Base-by-base conservation (phyloP, 2,329 filamentous ascomycete genomes). In the Calonectria pauciramosa region DNA sequence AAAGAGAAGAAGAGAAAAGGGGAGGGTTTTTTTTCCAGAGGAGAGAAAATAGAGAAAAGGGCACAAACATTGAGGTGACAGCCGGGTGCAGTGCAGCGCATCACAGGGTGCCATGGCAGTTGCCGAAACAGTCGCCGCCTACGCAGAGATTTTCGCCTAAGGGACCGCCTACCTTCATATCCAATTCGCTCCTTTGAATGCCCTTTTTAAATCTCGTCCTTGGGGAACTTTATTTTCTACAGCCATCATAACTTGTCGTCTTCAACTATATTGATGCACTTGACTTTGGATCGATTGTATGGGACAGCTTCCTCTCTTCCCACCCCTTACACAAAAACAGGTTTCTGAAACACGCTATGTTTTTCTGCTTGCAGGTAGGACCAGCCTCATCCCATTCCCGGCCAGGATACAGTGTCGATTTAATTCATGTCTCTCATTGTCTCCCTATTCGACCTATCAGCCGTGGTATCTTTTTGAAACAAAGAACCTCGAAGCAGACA, bases 11-110 rank as follows among this genome's bases (percentile, higher is more conserved):
- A 70, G 52, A 74, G 18, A 51, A 70, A 44, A 74, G 56, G 38
- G 34, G 68, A 67, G 10, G 13, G 41, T 13, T 10, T 38, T 41
- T 38, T 41, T 60, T 41, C 28, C 23, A 41, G 56, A 28, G 49
- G n/a, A 20, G 28, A 34, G 65, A 4, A 51, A 38, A 49, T 54
- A 36, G 20, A 14, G 41, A 54, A n/a, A 64, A 23, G 59, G 54
- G 28, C 41, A 64, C 64, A 68, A 68, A 69, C 65, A 63, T 36
- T 47, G 36, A 47, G 68, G 38, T 51, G 59, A 63, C 52, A 65
- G 69, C 56, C 52, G 44, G 36, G 70, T 72, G 52, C 60, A 68
- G 38, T 68, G 34, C 59, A 71, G 59, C 63, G 59, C 59, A 65
- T 66, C 68, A 71, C 60, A 44, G 52, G 36, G 41, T 56, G 49